These are phyloP conservation scores for Xylariaceae sp. DNA, from an alignment of 2,329 filamentous ascomycete genomes.

Conservation along the genomic window DNA sequence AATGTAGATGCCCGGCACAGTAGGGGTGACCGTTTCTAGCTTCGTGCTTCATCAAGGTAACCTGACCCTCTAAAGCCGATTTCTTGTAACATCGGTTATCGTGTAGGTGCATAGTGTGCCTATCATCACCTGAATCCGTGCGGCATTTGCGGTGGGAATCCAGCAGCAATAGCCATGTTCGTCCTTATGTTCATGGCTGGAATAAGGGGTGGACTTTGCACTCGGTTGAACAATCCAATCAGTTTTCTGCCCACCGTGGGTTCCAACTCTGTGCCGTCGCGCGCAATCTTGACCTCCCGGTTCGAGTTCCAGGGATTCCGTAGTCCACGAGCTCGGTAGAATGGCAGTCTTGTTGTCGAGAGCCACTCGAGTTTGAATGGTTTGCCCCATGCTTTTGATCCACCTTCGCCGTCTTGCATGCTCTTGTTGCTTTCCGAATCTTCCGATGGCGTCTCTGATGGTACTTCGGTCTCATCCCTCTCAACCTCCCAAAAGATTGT, in stretches of 20 bases:
- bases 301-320: conserved; percentile 96
- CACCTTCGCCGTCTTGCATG: conserved; percentile 39
- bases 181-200: conserved; percentile 29
- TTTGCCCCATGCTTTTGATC: conserved; percentile 75
- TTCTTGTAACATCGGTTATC: no score
- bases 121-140: no score
- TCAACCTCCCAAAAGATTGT: conserved; percentile 97
- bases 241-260: conserved; percentile 74
- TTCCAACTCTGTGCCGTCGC: conserved; percentile 91
- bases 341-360: conserved; percentile 78
- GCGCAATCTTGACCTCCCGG: conserved; percentile 90
- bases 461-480: conserved; percentile 48
- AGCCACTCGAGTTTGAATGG: conserved; percentile 91
- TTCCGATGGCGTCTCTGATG: conserved; percentile 31
- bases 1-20: no score
- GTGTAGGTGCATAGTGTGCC: no score
- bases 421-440: conserved; percentile 31
- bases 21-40: no score
- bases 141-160: conserved; percentile 36
- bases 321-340: conserved; percentile 82
- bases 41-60: no score
- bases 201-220: conserved; percentile 39
- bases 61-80: no score
- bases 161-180: conserved; percentile 36
- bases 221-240: conserved; percentile 72